Percentiles rank a stretch among this genome's conserved stretches.
Evolutionary conservation across 192 early-diverging fungal species (phyloP).

Genomic region (Phycomyces blakesleeanus): DNA sequence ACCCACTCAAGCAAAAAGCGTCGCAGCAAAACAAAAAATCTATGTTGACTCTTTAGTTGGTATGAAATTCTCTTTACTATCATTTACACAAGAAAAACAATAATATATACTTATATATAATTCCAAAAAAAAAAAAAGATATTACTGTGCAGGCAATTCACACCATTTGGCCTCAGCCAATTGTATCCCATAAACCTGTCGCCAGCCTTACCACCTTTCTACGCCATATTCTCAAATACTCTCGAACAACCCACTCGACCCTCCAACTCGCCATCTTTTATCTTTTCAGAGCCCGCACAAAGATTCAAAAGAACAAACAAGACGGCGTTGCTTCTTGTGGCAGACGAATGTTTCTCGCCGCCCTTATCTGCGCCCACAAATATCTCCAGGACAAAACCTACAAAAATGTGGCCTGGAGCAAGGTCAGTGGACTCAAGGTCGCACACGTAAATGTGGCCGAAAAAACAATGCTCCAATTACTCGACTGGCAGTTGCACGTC

Average conservation of each 20-base stretch:
- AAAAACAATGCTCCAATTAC: constrained; percentile 67
- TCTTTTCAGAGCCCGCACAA: constrained; percentile 31
- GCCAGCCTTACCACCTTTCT: constrained; percentile 53
- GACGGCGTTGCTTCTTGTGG: constrained; percentile 52
- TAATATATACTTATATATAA: not conserved
- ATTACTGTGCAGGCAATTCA: constrained; percentile 51
- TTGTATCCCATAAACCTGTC: constrained; percentile 27
- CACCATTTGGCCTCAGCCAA: constrained; percentile 46
- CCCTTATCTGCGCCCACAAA: constrained; percentile 85
- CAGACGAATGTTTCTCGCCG: constrained; percentile 79
- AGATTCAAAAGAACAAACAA: not conserved
- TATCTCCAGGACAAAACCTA: constrained; percentile 84
- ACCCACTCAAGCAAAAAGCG: no score
- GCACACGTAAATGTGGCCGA: constrained; percentile 80
- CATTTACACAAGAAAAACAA: no score
- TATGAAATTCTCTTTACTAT: no score
- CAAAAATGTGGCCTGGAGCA: constrained; percentile 84
- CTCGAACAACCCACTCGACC: constrained; percentile 55
- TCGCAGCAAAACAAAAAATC: constrained; percentile 5
- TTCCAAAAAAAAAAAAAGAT: constrained; percentile 24
- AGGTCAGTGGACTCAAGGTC: constrained; percentile 76
- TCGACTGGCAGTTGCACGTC: constrained; percentile 79
- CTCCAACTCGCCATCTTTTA: constrained; percentile 60
- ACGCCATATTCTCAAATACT: constrained; percentile 51
- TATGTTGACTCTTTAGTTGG: constrained; percentile 19